Conservation (phyloP, 2,329 filamentous ascomycete species). For the Alternaria infectoria region DNA sequence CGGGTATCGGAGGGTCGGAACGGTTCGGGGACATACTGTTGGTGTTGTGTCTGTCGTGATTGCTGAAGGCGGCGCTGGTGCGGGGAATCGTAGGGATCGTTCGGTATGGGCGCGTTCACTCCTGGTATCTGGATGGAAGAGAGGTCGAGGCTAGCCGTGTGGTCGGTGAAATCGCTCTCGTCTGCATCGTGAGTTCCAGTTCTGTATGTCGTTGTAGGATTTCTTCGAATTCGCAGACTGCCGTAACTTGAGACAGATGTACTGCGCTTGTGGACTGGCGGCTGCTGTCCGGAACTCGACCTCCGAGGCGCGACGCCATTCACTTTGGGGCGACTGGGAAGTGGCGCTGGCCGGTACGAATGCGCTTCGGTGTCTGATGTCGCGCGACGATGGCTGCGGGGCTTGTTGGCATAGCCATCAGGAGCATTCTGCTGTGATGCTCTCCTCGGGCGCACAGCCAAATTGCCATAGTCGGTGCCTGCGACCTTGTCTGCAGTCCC, state of each 20-base stretch:
- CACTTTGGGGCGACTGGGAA: slow-evolving; percentile 35
- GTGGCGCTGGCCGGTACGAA: slow-evolving; percentile 24
- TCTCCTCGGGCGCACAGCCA: slow-evolving; percentile 25
- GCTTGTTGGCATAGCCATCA: slow-evolving; percentile 9
- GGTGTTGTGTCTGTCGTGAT: slow-evolving; percentile 16
- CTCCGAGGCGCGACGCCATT: slow-evolving; percentile 28
- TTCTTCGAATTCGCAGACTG: slow-evolving; percentile 42
- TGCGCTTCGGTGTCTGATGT: slow-evolving; percentile 35
- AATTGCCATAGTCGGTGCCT: slow-evolving; percentile 39
- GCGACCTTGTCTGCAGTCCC: slow-evolving; percentile 60
- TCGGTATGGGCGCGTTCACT: slow-evolving; percentile 45
- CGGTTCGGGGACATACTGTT: slow-evolving; percentile 43
- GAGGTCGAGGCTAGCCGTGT: slow-evolving; percentile 35
- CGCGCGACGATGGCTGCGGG: slow-evolving; percentile 24
- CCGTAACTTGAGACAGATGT: slow-evolving; percentile 46
- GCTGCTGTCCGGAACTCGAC: slow-evolving; percentile 25
- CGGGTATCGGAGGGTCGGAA: slow-evolving; percentile 59
- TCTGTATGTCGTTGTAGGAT: slow-evolving; percentile 14
- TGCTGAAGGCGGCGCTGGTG: slow-evolving; percentile 8
- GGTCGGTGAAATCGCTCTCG: slow-evolving; percentile 41
- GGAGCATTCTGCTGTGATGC: slow-evolving; percentile 17
- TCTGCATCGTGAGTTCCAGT: slow-evolving; percentile 29
- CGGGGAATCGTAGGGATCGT: slow-evolving; percentile 13
- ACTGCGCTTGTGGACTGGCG: slow-evolving; percentile 28
- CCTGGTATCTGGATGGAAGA: slow-evolving; percentile 42